Conservation (phyloP, 495 filamentous ascomycete genomes). For the Neurospora discreta region DNA sequence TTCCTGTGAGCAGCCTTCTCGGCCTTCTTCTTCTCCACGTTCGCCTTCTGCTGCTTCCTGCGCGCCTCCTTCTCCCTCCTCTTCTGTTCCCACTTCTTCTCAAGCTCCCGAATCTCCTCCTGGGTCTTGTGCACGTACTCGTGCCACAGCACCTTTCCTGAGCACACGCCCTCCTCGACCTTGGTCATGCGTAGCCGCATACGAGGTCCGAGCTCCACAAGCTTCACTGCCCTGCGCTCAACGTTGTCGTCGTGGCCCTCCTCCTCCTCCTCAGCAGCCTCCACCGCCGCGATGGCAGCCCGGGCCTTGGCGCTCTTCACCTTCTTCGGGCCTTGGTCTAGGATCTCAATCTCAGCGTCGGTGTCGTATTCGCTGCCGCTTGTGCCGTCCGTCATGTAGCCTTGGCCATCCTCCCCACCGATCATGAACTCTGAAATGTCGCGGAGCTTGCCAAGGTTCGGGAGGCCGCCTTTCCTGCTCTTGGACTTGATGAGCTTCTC, state of each 20-base stretch:
- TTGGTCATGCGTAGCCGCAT: slow-evolving; percentile 85
- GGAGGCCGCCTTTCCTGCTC: slow-evolving; percentile 58
- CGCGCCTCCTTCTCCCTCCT: slow-evolving; percentile 72
- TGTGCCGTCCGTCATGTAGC: slow-evolving; percentile 73
- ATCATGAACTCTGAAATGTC: slow-evolving; percentile 96
- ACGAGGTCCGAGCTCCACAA: slow-evolving; percentile 84
- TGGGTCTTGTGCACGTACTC: slow-evolving; percentile 78
- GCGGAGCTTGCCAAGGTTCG: slow-evolving; percentile 79
- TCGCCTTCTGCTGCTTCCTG: slow-evolving; percentile 71
- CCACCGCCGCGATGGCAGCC: slow-evolving; percentile 22
- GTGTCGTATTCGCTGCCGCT: slow-evolving; percentile 88
- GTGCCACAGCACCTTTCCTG: slow-evolving; percentile 94
- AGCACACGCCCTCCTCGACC: slow-evolving; percentile 89
- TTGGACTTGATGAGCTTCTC: slow-evolving; percentile 52
- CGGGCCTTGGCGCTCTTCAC: slow-evolving; percentile 52
- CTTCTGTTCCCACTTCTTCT: slow-evolving; percentile 67
- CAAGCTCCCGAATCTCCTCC: slow-evolving; percentile 62
- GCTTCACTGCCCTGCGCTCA: slow-evolving; percentile 80
- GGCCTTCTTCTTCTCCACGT: slow-evolving; percentile 71
- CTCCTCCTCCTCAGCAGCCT: slow-evolving; percentile 16
- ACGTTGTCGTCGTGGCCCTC: slow-evolving; percentile 30
- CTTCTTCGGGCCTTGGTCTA: slow-evolving; percentile 60
- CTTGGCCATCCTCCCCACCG: slow-evolving; percentile 59
- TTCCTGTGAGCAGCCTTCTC: slow-evolving; percentile 41
- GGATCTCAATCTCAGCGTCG: slow-evolving; percentile 88